phyloP scores from a whole-genome alignment of 1,139 yeast genomes.

The Meyerozyma carpophila region DNA sequence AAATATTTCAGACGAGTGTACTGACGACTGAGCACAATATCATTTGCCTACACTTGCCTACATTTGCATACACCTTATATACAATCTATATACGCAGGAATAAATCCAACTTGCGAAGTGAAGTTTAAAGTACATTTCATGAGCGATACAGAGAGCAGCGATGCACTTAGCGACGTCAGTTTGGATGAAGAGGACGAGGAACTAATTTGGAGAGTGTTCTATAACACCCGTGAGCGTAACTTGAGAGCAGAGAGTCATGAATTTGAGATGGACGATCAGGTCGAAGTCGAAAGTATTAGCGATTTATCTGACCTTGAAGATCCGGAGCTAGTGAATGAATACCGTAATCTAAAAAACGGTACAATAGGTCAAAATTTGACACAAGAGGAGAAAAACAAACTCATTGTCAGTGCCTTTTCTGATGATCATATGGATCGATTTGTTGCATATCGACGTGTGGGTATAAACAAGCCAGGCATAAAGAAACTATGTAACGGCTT shows the following conservation, averaged over 20 bases:
- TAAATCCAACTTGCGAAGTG: neutral
- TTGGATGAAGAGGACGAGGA: constrained; percentile 46
- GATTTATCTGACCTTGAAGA: constrained; percentile 36
- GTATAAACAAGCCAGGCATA: constrained; percentile 72
- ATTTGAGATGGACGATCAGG: constrained; percentile 8
- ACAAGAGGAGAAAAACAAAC: constrained; percentile 53
- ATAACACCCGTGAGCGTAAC: constrained; percentile 20
- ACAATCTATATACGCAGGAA: neutral
- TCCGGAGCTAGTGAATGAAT: constrained; percentile 27
- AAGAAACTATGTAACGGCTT: constrained; percentile 78
- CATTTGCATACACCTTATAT: no score
- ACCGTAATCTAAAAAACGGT: constrained; percentile 19
- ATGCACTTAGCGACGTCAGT: constrained; percentile 32
- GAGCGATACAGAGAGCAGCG: constrained; percentile 11
- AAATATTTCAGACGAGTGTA: neutral
- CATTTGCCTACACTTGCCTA: no score
- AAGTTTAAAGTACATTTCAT: neutral
- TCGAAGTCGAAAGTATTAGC: constrained; percentile 12
- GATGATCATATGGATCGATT: constrained; percentile 84
- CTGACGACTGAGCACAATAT: no score
- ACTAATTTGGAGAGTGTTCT: constrained; percentile 41
- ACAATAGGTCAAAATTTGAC: constrained; percentile 19
- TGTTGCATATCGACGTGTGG: constrained; percentile 82
- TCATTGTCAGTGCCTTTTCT: constrained; percentile 68
- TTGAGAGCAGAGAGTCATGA: constrained; percentile 3